These are phyloP conservation scores for Neonectria ditissima DNA, from an alignment of 2,329 filamentous ascomycete species.

Conservation along the genomic window DNA sequence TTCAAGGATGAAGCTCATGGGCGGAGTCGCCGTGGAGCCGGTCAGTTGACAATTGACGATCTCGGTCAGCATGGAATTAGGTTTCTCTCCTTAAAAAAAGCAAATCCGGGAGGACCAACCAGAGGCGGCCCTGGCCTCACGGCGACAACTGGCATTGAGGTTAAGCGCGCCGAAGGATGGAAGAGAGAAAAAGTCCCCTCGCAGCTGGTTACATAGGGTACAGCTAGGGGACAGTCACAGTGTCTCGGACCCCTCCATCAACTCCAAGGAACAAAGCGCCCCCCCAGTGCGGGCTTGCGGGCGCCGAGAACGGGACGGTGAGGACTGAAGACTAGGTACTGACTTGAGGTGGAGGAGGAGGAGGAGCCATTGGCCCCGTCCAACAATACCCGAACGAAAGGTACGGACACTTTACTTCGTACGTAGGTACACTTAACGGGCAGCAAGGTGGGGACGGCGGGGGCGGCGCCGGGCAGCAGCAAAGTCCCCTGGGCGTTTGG, in stretches of 20 bases:
- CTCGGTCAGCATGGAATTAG: slow-evolving; percentile 15
- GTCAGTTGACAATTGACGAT: slow-evolving; percentile 6
- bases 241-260: not conserved
- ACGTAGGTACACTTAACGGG: not conserved
- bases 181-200: slow-evolving; percentile 4
- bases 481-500: slow-evolving; percentile 41
- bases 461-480: slow-evolving; percentile 29
- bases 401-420: not conserved
- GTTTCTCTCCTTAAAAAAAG: slow-evolving; percentile 17
- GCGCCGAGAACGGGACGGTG: slow-evolving; percentile 29
- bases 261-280: slow-evolving; percentile 6
- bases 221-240: slow-evolving; percentile 2
- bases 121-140: slow-evolving; percentile 6
- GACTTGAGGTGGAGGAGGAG: not conserved
- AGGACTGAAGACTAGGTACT: slow-evolving; percentile 5
- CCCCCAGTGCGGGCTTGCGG: slow-evolving; percentile 24
- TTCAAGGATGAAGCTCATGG: not conserved
- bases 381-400: slow-evolving; percentile 17
- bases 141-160: slow-evolving; percentile 17
- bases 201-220: slow-evolving; percentile 6
- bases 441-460: slow-evolving; percentile 26
- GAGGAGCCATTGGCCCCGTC: slow-evolving; percentile 18
- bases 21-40: slow-evolving; percentile 6
- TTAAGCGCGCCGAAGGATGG: not conserved
- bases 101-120: slow-evolving; percentile 10